A percentile compares a stretch with the other conserved stretches of the same genome.
Conservation (phyloP, 345 rosid genomes). For the Citrus inodora region DNA sequence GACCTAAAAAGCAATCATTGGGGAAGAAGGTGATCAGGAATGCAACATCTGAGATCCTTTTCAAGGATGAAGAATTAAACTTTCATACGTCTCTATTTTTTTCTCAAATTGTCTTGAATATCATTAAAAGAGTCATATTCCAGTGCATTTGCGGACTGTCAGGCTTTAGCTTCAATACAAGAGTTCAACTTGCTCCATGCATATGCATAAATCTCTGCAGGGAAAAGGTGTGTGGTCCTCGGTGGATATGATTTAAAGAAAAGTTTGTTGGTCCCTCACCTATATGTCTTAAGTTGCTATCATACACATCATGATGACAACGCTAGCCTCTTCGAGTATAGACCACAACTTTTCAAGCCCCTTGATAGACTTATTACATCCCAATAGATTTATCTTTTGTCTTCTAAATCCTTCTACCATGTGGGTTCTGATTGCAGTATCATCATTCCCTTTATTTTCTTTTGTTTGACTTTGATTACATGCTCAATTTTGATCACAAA, state of each 20-base stretch:
- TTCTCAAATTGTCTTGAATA: not conserved
- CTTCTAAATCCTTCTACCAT: constrained; percentile 4
- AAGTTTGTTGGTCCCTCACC: constrained; percentile 41
- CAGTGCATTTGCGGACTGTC: not conserved
- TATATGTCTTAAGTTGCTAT: constrained; percentile 25
- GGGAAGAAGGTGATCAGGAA: not conserved
- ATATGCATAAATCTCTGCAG: constrained; percentile 19
- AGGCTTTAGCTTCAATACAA: constrained; percentile 9
- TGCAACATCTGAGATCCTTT: not conserved
- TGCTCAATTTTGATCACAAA: too few relatives aligned
- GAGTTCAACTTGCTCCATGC: constrained; percentile 30
- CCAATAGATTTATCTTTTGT: constrained; percentile 12
- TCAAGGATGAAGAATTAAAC: constrained; percentile 19
- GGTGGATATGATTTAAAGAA: constrained; percentile 18
- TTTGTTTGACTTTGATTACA: not conserved
- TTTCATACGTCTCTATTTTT: constrained; percentile 18
- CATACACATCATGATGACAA: constrained; percentile 29
- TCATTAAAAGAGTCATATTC: not conserved
- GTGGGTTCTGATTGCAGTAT: not conserved
- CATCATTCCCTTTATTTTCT: not conserved
- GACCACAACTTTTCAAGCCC: constrained; percentile 28
- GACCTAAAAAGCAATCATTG: constrained; percentile 5
- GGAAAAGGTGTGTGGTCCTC: constrained; percentile 44
- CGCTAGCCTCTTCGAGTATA: constrained; percentile 8
- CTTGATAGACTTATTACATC: constrained; percentile 15